These are phyloP conservation scores for Hypoxylon intermedium DNA, from an alignment of 495 filamentous ascomycete species.

Conservation along the genomic window DNA sequence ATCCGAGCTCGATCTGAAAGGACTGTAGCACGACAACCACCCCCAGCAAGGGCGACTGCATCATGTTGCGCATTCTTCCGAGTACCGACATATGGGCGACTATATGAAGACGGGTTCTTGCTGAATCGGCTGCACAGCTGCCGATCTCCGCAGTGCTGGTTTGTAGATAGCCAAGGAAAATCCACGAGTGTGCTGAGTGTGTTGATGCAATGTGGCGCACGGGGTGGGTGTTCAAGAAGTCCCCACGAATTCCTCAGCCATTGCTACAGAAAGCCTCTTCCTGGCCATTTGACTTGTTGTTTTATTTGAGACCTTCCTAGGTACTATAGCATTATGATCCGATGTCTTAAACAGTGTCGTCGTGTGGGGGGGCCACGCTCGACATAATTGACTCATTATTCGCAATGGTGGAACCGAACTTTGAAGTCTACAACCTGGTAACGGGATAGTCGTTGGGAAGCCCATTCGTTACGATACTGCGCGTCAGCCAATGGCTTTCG, in stretches of 20 bases:
- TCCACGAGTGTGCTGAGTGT: no score
- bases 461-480: background rate
- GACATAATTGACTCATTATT: no score
- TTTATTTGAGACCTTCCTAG: no score
- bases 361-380: no score
- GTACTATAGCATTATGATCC: no score
- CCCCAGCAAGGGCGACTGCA: constrained; percentile 23
- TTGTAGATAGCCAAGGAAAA: background rate
- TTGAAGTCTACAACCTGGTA: no score
- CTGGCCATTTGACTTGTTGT: no score
- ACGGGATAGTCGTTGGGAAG: no score
- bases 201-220: background rate
- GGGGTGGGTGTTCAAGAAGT: background rate
- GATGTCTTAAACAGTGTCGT: no score
- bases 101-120: background rate
- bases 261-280: no score
- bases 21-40: constrained; percentile 2
- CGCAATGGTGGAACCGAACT: no score
- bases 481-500: background rate
- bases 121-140: background rate
- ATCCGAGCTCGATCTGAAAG: constrained; percentile 29
- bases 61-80: constrained; percentile 24
- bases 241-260: background rate
- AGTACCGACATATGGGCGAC: constrained; percentile 22
- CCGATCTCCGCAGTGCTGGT: background rate